Evolutionary conservation across 768 basidiomycete genomes (phyloP), one percentile per base, ranked within the genome.

Genomic region (Botryobasidium botryosum): DNA sequence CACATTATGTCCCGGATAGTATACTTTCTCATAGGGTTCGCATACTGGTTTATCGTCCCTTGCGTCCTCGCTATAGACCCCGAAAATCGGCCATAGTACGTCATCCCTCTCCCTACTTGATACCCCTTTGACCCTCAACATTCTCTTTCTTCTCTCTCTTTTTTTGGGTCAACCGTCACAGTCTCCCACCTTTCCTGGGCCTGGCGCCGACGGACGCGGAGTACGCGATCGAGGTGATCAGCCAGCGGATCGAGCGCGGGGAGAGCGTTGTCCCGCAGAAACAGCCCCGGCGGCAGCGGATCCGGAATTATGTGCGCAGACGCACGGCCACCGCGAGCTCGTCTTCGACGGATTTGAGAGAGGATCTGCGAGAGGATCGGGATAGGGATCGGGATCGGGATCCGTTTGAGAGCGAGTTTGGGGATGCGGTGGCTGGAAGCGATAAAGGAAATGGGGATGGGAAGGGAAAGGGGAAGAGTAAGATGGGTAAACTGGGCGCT

Each of bases 141-240:
- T n/a, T n/a, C n/a, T 12, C 2, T n/a, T 33, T n/a, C n/a, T 38
- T 1, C 36, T n/a, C 35, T 27, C n/a, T 25, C n/a, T 13, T n/a
- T n/a, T n/a, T 15, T 31, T 38, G 31, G 32, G 7, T 29, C 2
- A 18, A 3, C n/a, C 10, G n/a, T 6, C 20, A 77, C 73, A 32
- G 41, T 74, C 10, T 69, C 71, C 18, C 59, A 64, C 5, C 59
- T 64, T 3, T 65, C 79, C 40, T 49, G 53, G 29, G 68, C 74
- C 48, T n/a, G n/a, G 70, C 68, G 8, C 77, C 79, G 0, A 80
- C 76, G 3, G 77, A 81, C 51, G 68, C 72, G 3, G 75, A 80
- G 39, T 75, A 76, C 52, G 77, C 79, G 2, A 79, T 79, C 72
- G 68, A 76, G 29, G 55, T 80, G 8, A 78, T 80, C 15, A 68